Evolutionary conservation across 768 basidiomycete genomes (phyloP).

Genomic region (Strobilomyces echinocephalus): DNA sequence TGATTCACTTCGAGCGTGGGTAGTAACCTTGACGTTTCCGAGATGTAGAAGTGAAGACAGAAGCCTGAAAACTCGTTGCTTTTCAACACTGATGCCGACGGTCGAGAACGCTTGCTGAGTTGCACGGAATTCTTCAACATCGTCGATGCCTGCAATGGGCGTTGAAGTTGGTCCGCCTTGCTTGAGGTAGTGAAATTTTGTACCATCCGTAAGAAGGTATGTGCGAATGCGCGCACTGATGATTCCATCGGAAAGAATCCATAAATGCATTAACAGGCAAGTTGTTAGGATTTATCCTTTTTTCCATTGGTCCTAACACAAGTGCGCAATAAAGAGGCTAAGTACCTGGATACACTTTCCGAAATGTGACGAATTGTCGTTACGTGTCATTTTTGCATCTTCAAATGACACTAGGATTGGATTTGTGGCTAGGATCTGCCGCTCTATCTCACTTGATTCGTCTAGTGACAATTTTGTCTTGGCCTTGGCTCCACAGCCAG

Average conservation of each 20-base stretch:
- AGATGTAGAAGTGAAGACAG: conserved; percentile 92
- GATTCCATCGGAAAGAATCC: conserved; percentile 98
- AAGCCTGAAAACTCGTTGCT: conserved; percentile 97
- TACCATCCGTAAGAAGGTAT: conserved; percentile 82
- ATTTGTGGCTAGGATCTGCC: conserved; percentile 98
- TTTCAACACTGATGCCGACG: conserved; percentile 95
- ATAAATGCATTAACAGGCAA: conserved; percentile 4
- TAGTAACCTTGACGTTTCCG: conserved; percentile 96
- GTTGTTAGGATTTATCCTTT: too few relatives aligned
- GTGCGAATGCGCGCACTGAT: conserved; percentile 98
- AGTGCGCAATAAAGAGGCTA: background rate
- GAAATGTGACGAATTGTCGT: conserved; percentile 98
- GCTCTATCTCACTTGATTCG: conserved; percentile 91
- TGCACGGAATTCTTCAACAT: conserved; percentile 88
- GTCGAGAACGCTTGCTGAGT: conserved; percentile 95
- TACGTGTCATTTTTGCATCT: conserved; percentile 98
- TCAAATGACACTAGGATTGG: conserved; percentile 99
- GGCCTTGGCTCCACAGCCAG: conserved; percentile 52
- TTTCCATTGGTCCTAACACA: too few relatives aligned
- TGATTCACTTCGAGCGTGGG: conserved; percentile 75
- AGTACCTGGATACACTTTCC: conserved; percentile 95
- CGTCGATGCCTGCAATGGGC: conserved; percentile 89
- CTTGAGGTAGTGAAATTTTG: conserved; percentile 86
- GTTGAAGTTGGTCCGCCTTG: conserved; percentile 89
- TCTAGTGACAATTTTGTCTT: conserved; percentile 73